phyloP scores from a whole-genome alignment of 1,284 basidiomycete genomes.

The Leccinum huronense region DNA sequence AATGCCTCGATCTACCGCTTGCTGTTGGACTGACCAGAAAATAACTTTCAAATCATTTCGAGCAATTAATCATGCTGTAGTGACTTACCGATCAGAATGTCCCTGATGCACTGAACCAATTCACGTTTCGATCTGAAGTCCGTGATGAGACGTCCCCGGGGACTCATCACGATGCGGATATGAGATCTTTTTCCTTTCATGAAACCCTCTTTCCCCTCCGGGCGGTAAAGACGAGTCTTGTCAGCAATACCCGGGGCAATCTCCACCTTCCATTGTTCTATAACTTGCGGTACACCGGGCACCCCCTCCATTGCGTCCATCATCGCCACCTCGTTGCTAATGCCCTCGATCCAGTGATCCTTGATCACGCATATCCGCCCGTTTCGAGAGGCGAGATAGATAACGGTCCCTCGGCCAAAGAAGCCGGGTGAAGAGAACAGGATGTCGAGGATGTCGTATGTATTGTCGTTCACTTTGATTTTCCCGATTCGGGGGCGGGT shows the following conservation, averaged over 20 bases:
- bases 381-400: no score
- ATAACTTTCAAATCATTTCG: background rate
- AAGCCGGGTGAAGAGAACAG: no score
- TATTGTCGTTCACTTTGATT: no score
- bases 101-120: background rate
- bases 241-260: background rate
- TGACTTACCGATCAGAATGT: background rate
- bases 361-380: no score
- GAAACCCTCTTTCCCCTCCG: background rate
- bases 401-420: no score
- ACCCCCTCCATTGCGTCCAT: no score
- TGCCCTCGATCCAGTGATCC: no score
- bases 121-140: background rate
- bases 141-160: background rate
- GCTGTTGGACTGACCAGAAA: background rate
- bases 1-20: background rate
- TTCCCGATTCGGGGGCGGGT: no score
- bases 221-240: background rate
- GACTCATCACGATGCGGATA: background rate
- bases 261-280: no score
- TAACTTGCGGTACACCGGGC: no score
- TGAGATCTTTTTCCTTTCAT: background rate
- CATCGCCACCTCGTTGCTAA: no score
- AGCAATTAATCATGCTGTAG: background rate
- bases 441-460: no score